Conservation (phyloP, 2,329 filamentous ascomycete genomes). For the Thelonectria blattea region DNA sequence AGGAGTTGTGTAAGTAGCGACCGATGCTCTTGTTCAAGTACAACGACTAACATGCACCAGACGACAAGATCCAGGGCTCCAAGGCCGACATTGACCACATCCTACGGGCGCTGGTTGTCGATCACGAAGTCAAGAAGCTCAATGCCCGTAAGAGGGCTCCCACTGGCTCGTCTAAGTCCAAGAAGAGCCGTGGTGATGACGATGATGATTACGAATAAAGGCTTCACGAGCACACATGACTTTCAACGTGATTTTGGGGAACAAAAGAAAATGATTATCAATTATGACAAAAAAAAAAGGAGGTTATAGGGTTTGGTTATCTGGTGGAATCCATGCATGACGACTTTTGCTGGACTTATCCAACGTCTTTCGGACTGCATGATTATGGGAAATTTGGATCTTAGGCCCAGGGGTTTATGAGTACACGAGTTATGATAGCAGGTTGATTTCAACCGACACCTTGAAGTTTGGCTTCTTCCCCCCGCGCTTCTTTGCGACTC, state of each 20-base stretch:
- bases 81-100: slow-evolving; percentile 42
- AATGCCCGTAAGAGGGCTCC: slow-evolving; percentile 42
- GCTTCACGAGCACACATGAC: slow-evolving; percentile 9
- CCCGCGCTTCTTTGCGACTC: slow-evolving; percentile 42
- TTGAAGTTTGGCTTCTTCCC: slow-evolving; percentile 43
- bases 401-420: slow-evolving; percentile 22
- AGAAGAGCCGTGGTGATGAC: slow-evolving; percentile 33
- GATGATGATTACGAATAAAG: slow-evolving; percentile 37
- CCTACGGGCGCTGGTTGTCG: slow-evolving; percentile 44
- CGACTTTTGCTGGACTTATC: slow-evolving; percentile 27
- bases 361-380: slow-evolving; percentile 16
- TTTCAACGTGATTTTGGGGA: slow-evolving; percentile 28
- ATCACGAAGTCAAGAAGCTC: slow-evolving; percentile 49
- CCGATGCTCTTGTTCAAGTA: not conserved
- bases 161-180: slow-evolving; percentile 38
- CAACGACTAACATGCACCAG: slow-evolving; percentile 35
- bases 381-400: slow-evolving; percentile 10
- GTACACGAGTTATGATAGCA: slow-evolving; percentile 32
- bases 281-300: slow-evolving; percentile 6
- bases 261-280: slow-evolving; percentile 18
- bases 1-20: slow-evolving; percentile 44
- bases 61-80: slow-evolving; percentile 42
- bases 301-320: slow-evolving; percentile 6
- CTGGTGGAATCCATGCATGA: slow-evolving; percentile 28
- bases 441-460: slow-evolving; percentile 40